A percentile compares a stretch with the other conserved stretches of the same genome.
Evolutionary conservation across 257 asterid genomes (phyloP).

Genomic region (Rauvolfia tetraphylla): DNA sequence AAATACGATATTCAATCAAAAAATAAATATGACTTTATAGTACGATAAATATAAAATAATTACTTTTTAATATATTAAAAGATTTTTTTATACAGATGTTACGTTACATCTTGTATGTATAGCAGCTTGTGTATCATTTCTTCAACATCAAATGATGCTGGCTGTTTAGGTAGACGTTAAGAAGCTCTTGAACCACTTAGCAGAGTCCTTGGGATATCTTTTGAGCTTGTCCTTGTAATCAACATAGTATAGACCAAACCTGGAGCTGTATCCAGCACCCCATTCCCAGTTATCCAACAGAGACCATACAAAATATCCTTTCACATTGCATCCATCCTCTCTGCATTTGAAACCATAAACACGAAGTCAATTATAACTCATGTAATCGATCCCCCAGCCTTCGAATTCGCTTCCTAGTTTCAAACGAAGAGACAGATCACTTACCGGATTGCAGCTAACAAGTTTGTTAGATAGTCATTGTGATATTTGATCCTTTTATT

Average conservation of each 20-base stretch:
- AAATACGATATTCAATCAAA: too few species aligned
- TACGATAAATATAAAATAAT: too few species aligned
- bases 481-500: constrained; percentile 74
- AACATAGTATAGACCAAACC: constrained; percentile 81
- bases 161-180: constrained; percentile 29
- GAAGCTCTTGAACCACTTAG: constrained; percentile 73
- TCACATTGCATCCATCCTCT: constrained; percentile 82
- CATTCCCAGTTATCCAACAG: constrained; percentile 93
- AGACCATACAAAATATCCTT: constrained; percentile 89
- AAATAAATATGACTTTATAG: too few species aligned
- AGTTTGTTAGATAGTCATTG: constrained; percentile 57
- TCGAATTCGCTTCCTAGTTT: too few species aligned
- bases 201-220: constrained; percentile 83
- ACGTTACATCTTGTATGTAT: too few species aligned
- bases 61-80: too few species aligned
- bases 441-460: constrained; percentile 71
- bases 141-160: background rate
- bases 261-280: constrained; percentile 67
- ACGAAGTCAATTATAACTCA: background rate
- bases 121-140: background rate
- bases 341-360: constrained; percentile 35
- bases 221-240: constrained; percentile 65
- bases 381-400: too few species aligned
- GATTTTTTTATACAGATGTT: too few species aligned
- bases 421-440: background rate